A percentile compares a stretch with the other conserved stretches of the same genome.
Evolutionary conservation across 345 rosid genomes (phyloP).

Genomic region (Eucalyptus caleyi): DNA sequence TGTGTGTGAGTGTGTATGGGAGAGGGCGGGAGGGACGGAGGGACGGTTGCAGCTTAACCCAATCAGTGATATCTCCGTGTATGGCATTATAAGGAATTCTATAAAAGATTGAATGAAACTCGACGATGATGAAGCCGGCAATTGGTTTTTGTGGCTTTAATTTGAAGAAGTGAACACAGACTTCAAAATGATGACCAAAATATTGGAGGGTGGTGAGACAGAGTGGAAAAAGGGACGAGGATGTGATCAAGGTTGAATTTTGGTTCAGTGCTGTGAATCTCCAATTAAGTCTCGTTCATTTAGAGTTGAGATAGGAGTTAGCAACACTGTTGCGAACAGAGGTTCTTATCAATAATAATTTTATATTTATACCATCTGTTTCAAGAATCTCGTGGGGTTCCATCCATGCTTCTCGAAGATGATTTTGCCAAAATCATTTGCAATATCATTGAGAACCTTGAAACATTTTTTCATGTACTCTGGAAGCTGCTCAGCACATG

Average conservation of each 20-base stretch:
- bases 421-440: conserved; percentile 10
- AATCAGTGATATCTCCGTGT: not conserved
- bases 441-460: conserved; percentile 1
- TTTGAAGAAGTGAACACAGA: not conserved
- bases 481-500: conserved; percentile 1
- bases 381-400: not conserved
- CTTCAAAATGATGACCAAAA: not conserved
- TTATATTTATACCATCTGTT: not conserved
- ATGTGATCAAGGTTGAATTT: not conserved
- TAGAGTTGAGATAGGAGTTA: not conserved
- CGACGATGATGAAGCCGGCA: not conserved
- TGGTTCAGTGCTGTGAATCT: not conserved
- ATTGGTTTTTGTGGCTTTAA: not conserved
- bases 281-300: not conserved
- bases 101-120: not conserved
- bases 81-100: not conserved
- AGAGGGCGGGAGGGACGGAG: not conserved
- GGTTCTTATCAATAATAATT: no score
- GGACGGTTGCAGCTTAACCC: not conserved
- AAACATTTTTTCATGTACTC: conserved; percentile 16
- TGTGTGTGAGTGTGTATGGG: not conserved
- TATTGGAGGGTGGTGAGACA: not conserved
- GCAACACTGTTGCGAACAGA: not conserved
- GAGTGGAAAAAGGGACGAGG: not conserved
- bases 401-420: not conserved